Conservation (phyloP, 2,329 filamentous ascomycete genomes). For the Leptosphaerulina australis region DNA sequence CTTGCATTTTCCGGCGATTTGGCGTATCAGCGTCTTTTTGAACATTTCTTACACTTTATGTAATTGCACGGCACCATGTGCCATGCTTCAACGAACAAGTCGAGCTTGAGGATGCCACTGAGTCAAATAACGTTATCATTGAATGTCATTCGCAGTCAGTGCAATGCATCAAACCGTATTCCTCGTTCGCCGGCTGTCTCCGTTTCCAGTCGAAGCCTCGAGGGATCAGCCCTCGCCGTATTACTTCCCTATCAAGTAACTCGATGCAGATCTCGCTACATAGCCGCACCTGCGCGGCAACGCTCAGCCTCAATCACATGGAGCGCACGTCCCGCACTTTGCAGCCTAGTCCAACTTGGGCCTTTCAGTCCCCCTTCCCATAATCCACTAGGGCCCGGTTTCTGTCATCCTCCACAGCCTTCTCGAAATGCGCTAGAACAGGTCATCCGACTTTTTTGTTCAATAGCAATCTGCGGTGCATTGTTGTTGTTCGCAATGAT, state of each 20-base stretch:
- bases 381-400: not conserved
- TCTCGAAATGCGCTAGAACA: slow-evolving; percentile 10
- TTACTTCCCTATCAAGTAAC: not conserved
- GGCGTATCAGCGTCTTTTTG: slow-evolving; percentile 1
- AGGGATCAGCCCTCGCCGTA: not conserved
- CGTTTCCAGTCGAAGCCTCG: not conserved
- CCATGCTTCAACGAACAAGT: slow-evolving; percentile 3
- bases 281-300: not conserved
- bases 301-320: slow-evolving; percentile 18
- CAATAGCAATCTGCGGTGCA: not conserved
- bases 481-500: too few species aligned
- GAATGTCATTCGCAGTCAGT: too few species aligned
- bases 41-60: not conserved
- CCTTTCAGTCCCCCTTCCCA: not conserved
- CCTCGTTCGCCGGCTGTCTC: too few species aligned
- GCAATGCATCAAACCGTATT: too few species aligned
- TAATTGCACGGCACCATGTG: slow-evolving; percentile 13
- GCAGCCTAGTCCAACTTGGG: not conserved
- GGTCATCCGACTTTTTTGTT: not conserved
- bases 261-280: not conserved
- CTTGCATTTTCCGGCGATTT: slow-evolving; percentile 7
- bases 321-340: not conserved
- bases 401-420: slow-evolving; percentile 6
- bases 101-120: too few species aligned
- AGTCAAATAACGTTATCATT: too few species aligned